Percentiles rank a stretch among this genome's conserved stretches.
Conservation (phyloP, 164 flowering plant genomes). For the Brasenia schreberi region DNA sequence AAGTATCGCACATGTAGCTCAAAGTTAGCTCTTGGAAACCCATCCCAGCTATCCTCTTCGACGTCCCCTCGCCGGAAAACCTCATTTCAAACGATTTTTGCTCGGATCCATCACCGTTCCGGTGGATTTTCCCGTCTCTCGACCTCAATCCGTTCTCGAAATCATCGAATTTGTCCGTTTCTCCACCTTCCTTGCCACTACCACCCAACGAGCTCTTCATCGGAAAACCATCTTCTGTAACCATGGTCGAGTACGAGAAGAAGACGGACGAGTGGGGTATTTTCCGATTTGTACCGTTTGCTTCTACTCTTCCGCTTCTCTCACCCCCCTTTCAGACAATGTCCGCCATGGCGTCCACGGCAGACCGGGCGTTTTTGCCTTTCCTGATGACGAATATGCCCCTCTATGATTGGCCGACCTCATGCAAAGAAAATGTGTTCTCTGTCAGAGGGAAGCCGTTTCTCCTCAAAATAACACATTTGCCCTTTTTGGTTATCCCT, state of each 20-base stretch:
- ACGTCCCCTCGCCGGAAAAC: not conserved
- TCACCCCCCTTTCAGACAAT: not conserved
- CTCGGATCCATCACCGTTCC: not conserved
- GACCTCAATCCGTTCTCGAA: not conserved
- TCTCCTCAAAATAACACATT: not conserved
- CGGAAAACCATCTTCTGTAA: not conserved
- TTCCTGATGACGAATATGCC: not conserved
- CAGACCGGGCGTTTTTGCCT: not conserved
- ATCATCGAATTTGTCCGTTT: not conserved
- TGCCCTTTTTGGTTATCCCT: not conserved
- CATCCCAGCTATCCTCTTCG: conserved; percentile 19
- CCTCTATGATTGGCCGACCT: not conserved
- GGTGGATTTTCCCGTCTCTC: not conserved
- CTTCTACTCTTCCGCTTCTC: not conserved
- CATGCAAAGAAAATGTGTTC: not conserved
- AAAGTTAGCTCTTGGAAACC: conserved; percentile 65
- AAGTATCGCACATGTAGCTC: conserved; percentile 72
- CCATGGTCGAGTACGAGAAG: not conserved
- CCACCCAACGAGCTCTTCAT: not conserved
- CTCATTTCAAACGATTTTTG: not conserved
- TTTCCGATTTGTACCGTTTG: not conserved
- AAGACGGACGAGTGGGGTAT: not conserved
- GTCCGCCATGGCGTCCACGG: not conserved
- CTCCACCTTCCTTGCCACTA: not conserved
- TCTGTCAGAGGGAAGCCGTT: not conserved